These are phyloP conservation scores for Claviceps monticola DNA, from an alignment of 2,329 filamentous ascomycete genomes.

Conservation along the genomic window DNA sequence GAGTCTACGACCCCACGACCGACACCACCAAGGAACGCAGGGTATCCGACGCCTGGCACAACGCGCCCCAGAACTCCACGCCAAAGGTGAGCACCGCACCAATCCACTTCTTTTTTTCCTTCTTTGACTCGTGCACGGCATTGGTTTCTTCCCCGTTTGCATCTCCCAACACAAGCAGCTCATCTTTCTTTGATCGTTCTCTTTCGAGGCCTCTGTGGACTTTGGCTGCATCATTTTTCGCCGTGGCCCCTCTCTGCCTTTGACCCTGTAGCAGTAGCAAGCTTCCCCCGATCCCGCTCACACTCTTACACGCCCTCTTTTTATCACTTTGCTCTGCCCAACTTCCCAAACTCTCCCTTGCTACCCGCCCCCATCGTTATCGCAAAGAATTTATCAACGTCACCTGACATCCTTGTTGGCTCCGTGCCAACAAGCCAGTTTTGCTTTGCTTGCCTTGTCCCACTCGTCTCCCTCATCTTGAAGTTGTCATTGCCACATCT, in stretches of 20 bases:
- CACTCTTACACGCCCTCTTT: not conserved
- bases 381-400: not conserved
- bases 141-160: conserved; percentile 5
- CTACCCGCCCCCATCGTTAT: not conserved
- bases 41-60: conserved; percentile 35
- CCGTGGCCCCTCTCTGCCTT: not conserved
- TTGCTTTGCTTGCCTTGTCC: not conserved
- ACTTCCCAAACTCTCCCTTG: not conserved
- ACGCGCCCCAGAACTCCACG: conserved; percentile 27
- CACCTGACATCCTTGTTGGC: not conserved
- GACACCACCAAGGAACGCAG: conserved; percentile 34
- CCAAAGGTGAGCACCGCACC: conserved; percentile 30
- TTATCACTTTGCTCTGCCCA: not conserved
- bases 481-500: not conserved
- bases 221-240: not conserved
- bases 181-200: conserved; percentile 3
- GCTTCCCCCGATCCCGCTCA: no score
- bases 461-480: not conserved
- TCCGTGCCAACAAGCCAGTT: not conserved
- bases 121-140: conserved; percentile 8
- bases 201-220: not conserved
- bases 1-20: conserved; percentile 41
- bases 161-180: conserved; percentile 7
- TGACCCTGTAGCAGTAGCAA: not conserved
- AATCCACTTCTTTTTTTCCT: conserved; percentile 16